Base-by-base conservation (phyloP, 345 rosid species). In the Punica granatum region DNA sequence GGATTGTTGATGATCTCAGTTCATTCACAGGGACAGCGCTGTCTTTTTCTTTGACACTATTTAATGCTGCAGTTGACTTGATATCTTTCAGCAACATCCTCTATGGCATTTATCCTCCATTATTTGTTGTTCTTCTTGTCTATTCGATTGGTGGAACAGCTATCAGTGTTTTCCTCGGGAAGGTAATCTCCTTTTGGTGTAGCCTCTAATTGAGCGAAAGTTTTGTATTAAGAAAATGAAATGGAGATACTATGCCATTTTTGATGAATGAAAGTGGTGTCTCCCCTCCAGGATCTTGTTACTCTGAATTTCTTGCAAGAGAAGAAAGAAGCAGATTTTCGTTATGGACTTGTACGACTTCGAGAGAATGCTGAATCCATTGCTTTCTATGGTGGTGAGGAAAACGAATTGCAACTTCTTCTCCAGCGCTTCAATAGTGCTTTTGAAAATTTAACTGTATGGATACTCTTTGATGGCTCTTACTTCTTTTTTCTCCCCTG, bases 311-410 rank as follows among this genome's bases (percentile, higher is more conserved):
- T 93, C 81, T 78, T 93, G 72, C 98, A 90, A 86, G 98, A 93
- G 88, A 93, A 90, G 81, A 93, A 89, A 80, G 98, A 88, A 75
- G 97, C 98, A 30, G 97, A 90, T 79, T 93, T 93, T 70, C 97
- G 97, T 67, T 93, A 90, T 73, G 96, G 97, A 48, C 96, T 93
- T 72, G 97, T 90, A 35, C 89, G 98, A 32, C 94, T 93, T 75
- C 82, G 98, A 78, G 97, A 92, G 79, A 92, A 92, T 80, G 97
- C 97, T 69, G 97, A 92, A 79, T 90, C 98, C 3, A 88, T 90
- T 79, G 96, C 97, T 72, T 93, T 93, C 88, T 90, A 90, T 25
- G 86, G 89, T 33, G 97, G 98, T 53, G 98, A 93, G 81, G 88
- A 87, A 64, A 93, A 81, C 76, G 98, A 90, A 82, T 76, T 87